Conservation (phyloP, 2,329 filamentous ascomycete genomes). For the Aulographum hederae region DNA sequence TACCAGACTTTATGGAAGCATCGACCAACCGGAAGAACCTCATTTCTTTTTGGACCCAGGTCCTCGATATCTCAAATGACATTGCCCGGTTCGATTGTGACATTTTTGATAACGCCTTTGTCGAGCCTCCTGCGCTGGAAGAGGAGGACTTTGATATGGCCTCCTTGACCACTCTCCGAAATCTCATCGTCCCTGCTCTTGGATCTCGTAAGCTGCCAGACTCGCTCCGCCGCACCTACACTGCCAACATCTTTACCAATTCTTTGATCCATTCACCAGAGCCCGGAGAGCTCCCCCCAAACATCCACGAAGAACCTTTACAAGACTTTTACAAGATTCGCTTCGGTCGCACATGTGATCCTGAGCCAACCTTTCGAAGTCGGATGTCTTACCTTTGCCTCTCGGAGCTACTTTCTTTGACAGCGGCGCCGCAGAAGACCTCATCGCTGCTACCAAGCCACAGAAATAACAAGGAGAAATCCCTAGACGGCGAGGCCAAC, state of each 20-base stretch:
- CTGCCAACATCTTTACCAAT: slow-evolving; percentile 58
- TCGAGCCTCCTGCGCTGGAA: too few relatives aligned
- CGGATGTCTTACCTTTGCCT: slow-evolving; percentile 67
- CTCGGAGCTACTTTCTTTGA: slow-evolving; percentile 44
- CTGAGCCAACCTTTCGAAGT: slow-evolving; percentile 43
- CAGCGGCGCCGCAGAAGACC: slow-evolving; percentile 3
- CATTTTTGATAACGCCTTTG: too few relatives aligned
- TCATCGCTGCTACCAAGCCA: slow-evolving; percentile 3
- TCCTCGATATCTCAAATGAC: too few relatives aligned
- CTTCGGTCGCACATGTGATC: slow-evolving; percentile 53
- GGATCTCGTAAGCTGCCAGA: slow-evolving; percentile 49
- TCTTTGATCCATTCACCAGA: slow-evolving; percentile 65
- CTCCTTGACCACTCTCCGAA: slow-evolving; percentile 50
- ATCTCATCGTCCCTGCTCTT: slow-evolving; percentile 56
- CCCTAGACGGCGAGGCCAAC: neutral
- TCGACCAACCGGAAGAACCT: too few relatives aligned
- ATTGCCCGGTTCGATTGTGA: too few relatives aligned
- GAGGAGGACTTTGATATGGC: slow-evolving; percentile 72
- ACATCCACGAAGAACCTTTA: slow-evolving; percentile 34
- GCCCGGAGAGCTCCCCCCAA: slow-evolving; percentile 38
- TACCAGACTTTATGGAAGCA: too few relatives aligned
- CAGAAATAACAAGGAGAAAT: slow-evolving; percentile 1
- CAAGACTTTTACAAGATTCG: slow-evolving; percentile 44
- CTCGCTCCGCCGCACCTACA: slow-evolving; percentile 48
- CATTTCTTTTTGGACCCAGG: too few relatives aligned